A percentile compares a stretch with the other conserved stretches of the same genome.
These are phyloP conservation scores for Calonectria leucothoes DNA, from an alignment of 2,329 filamentous ascomycete species.

Conservation along the genomic window DNA sequence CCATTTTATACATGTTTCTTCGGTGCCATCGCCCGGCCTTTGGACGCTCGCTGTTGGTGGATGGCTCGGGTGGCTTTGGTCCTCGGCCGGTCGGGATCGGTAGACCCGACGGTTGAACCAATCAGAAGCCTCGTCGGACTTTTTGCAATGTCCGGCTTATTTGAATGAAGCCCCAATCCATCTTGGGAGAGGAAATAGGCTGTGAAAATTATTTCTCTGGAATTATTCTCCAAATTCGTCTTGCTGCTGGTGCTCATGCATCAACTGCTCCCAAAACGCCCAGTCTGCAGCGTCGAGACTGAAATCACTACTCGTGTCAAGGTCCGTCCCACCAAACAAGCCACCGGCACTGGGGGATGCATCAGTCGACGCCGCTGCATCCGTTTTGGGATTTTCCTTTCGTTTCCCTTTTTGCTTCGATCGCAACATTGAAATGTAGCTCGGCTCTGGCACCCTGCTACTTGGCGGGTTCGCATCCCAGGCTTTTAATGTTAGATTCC, in stretches of 20 bases:
- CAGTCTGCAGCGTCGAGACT: conserved; percentile 36
- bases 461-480: conserved; percentile 41
- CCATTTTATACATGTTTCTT: neutral
- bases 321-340: neutral
- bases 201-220: neutral
- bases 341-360: conserved; percentile 9
- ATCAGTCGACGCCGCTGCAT: no score
- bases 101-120: conserved; percentile 11
- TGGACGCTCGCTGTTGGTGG: neutral
- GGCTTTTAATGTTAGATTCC: conserved; percentile 46
- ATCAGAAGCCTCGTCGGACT: neutral
- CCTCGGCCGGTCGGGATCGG: neutral
- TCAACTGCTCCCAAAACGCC: conserved; percentile 43
- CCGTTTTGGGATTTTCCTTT: neutral
- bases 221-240: neutral
- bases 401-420: neutral
- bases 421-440: conserved; percentile 36
- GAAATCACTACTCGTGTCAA: conserved; percentile 23
- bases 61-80: conserved; percentile 1
- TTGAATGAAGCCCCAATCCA: neutral
- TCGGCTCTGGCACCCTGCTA: conserved; percentile 25
- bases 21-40: no score
- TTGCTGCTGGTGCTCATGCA: neutral
- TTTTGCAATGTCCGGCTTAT: neutral
- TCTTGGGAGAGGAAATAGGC: neutral